Percentiles rank a stretch among this genome's conserved stretches.
phyloP scores from a whole-genome alignment of 129 eudicot genomes.

The Helichrysum umbraculigerum region DNA sequence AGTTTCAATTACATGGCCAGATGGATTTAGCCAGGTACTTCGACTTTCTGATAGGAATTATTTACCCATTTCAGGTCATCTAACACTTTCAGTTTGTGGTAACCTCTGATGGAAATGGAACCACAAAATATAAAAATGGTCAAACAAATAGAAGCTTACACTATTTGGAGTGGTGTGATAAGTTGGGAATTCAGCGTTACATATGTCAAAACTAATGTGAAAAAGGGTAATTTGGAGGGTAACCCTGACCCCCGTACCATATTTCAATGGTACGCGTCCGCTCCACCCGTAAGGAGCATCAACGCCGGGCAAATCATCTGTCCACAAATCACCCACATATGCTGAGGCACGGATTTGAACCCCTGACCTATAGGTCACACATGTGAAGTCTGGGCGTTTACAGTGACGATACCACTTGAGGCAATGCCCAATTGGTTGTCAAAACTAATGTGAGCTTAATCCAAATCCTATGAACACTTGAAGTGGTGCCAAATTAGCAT shows the following conservation, averaged over 20 bases:
- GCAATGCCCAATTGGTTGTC: no score
- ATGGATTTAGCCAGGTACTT: constrained; percentile 62
- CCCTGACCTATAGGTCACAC: no score
- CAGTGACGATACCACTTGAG: no score
- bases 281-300: no score
- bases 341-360: no score
- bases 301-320: no score
- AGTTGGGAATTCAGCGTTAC: background rate
- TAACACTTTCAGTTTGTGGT: background rate
- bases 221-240: no score
- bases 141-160: background rate
- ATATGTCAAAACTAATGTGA: background rate
- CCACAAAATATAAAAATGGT: background rate
- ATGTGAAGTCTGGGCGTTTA: no score
- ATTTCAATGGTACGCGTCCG: no score
- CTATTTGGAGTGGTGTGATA: background rate
- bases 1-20: constrained; percentile 96
- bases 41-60: background rate
- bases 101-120: background rate
- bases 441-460: background rate
- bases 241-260: no score
- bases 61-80: background rate
- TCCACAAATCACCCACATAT: no score
- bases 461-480: constrained; percentile 1
- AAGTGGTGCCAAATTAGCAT: background rate